Base-by-base conservation (phyloP, 202 grass and related monocot species). In the Panicum hallii region DNA sequence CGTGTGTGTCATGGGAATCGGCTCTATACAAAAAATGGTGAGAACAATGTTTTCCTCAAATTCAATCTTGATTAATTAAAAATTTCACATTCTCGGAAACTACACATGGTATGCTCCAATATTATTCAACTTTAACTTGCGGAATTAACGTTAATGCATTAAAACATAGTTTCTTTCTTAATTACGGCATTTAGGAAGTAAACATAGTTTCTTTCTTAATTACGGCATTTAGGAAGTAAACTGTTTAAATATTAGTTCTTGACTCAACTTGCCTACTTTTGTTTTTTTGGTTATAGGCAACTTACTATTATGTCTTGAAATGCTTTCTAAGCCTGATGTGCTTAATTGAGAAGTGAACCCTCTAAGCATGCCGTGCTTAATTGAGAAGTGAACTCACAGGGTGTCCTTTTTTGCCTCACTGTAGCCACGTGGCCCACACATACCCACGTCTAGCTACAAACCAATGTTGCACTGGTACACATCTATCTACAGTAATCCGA, bases 11-110 rank as follows among this genome's bases (percentile, higher is more conserved):
- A 67, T 96, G 91, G 97, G 97, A 99, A 70, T 79, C 90, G 3
- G 80, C 54, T 77, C 71, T 99, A 57, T 99, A 94, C 88, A 90
- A 61, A 82, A 99, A 96, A 96, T 99, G 97, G 97, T 99, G 75
- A 82, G 88, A 73, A 14, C 12, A 41, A 3, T 17, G 47, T 77
- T 72, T 62, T 79, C 1, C 67, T 79, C 36, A 50, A 68, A 34
- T 75, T 61, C 11, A 23, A 42, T 84, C 1, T 52, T 73, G 15
- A 80, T 84, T 63, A 50, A 16, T 36, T 7, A 11, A 57, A 60
- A 78, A 63, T 13, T 54, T 55, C 6, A 67, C 58, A 26, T 52
- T 66, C 28, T 72, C 13, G 0, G 9, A 34, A 61, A 80, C 20
- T 54, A 14, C 38, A 80, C 13, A 57, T 79, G 67, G 2, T 63